Base-by-base conservation (phyloP, 352 stramenopile species). In the Poterioochromonas sp. region DNA sequence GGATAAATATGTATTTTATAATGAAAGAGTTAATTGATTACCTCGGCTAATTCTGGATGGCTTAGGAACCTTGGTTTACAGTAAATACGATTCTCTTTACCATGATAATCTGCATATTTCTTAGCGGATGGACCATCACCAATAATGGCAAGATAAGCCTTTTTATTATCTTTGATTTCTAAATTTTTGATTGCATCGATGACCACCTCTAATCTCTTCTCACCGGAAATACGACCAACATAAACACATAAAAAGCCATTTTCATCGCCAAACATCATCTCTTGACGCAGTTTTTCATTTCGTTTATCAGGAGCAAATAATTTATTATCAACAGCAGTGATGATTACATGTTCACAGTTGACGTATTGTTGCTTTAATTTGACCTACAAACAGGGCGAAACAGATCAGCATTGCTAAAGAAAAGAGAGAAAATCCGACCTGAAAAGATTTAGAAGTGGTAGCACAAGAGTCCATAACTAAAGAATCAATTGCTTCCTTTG, bases 121-220 rank as follows among this genome's bases (percentile, higher is more conserved):
- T 73, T 40, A 65, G 68, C 80, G 47, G 73, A 49, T 1, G 82
- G 80, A 0, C 82, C 82, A 53, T 85, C 82, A 41, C 82, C 82
- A 29, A 86, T 73, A 44, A 86, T 58, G 0, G 80, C 82, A 49
- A 86, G 47, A 53, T 85, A 84, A 43, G 5, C 37, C 8, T 76
- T 53, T 34, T 35, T 43, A 15, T 54, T 74, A 35, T 29, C 8
- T 22, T 39, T 29, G 18, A 71, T 41, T 47, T 44, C 32, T 15
- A 78, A 18, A 15, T 39, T 68, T 37, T 78, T 44, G n/a, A 76
- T 29, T 5, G 68, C 68, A 37, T 76, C 39, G 34, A 78, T 44
- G 5, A 82, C 39, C 37, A 79, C 69, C 22, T 82, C 77, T 53
- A 82, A 60, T 34, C 77, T 47, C 76, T 82, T 82, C 77, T 82